Evolutionary conservation across 2,329 filamentous ascomycete genomes (phyloP).

Genomic region (Penicillium palitans): DNA sequence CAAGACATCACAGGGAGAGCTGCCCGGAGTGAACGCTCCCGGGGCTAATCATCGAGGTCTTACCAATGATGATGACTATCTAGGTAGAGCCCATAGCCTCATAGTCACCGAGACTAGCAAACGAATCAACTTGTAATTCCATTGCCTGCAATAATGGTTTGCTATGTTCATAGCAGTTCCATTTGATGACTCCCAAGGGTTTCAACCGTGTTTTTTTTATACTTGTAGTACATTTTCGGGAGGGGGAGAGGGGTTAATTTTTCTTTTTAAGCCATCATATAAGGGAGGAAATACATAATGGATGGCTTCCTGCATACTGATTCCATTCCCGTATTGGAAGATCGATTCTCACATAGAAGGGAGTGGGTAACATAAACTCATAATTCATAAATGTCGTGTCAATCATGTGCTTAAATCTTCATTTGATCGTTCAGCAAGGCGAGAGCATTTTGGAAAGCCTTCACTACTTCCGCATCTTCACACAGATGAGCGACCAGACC

Average conservation of each 20-base stretch:
- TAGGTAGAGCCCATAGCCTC: background rate
- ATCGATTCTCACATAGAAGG: background rate
- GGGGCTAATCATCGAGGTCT: background rate
- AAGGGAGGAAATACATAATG: background rate
- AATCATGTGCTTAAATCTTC: constrained; percentile 13
- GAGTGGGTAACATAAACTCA: background rate
- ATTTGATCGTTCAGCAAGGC: constrained; percentile 43
- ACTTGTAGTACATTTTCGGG: background rate
- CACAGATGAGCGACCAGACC: constrained; percentile 18
- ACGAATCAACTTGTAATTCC: background rate
- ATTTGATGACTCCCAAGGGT: background rate
- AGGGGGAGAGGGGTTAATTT: background rate
- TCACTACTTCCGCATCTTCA: constrained; percentile 47
- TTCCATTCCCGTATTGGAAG: background rate
- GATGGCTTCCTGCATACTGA: background rate
- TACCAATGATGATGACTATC: background rate
- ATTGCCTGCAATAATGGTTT: background rate
- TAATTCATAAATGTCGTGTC: constrained; percentile 2
- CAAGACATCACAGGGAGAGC: constrained; percentile 73
- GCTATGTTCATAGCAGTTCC: background rate
- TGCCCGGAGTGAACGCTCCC: constrained; percentile 18
- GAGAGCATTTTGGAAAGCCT: constrained; percentile 51
- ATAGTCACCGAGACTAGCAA: background rate
- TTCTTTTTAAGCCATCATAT: background rate
- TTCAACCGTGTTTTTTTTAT: background rate